Evolutionary conservation across 129 eudicot genomes (phyloP).

Genomic region (Cynara cardunculus): DNA sequence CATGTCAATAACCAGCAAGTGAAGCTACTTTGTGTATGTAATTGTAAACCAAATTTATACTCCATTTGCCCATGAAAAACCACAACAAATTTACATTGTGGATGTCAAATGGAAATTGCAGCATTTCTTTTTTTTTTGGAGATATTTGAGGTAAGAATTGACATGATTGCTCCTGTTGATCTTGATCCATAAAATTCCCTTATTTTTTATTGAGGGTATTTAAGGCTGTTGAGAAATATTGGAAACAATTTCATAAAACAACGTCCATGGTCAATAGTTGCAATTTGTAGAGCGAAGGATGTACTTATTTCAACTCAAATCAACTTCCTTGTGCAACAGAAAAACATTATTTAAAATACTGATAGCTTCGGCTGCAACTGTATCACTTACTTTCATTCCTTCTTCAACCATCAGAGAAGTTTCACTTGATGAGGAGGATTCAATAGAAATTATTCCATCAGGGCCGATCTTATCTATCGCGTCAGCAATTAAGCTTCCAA

Average conservation of each 20-base stretch:
- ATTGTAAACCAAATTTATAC: not conserved
- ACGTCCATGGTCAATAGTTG: not conserved
- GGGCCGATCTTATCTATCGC: slow-evolving; percentile 75
- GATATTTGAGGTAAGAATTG: not conserved
- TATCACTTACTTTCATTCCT: slow-evolving; percentile 84
- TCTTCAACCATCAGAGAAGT: slow-evolving; percentile 77
- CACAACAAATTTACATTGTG: not conserved
- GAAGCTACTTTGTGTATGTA: not conserved
- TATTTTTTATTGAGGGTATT: not conserved
- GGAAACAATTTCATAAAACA: not conserved
- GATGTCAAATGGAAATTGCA: not conserved
- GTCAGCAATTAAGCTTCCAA: slow-evolving; percentile 82
- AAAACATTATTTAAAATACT: not conserved
- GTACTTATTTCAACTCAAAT: not conserved
- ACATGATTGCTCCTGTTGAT: not conserved
- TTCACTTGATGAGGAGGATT: slow-evolving; percentile 74
- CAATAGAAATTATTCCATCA: slow-evolving; percentile 77
- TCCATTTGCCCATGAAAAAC: not conserved
- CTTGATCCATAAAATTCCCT: not conserved
- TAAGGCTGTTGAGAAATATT: not conserved
- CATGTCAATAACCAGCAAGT: not conserved
- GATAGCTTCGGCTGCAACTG: not conserved
- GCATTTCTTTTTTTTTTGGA: not conserved
- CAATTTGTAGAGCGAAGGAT: not conserved
- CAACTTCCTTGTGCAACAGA: not conserved